phyloP scores from a whole-genome alignment of 2,329 filamentous ascomycete species.

The Dothiorella sarmentorum region DNA sequence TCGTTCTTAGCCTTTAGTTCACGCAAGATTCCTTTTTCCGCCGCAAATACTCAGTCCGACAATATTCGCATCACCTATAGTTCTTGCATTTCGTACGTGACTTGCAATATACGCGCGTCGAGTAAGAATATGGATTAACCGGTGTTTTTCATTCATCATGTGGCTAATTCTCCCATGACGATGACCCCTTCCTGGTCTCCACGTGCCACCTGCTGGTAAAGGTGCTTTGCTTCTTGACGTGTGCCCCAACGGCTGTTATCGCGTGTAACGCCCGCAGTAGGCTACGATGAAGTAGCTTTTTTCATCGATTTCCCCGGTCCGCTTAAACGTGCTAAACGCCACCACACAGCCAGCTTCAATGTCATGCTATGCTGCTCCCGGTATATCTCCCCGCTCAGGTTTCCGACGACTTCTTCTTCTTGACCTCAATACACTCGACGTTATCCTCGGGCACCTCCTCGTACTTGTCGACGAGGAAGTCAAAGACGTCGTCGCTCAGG shows the following conservation, averaged over 20 bases:
- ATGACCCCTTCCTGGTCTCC: background rate
- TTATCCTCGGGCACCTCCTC: conserved; percentile 91
- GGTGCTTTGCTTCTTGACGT: background rate
- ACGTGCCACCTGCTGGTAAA: background rate
- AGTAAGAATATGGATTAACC: background rate
- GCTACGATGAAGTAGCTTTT: background rate
- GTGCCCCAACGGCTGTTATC: background rate
- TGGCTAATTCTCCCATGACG: background rate
- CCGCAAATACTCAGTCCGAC: background rate
- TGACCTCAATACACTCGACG: conserved; percentile 51
- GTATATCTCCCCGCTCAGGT: background rate
- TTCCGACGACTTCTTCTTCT: conserved; percentile 18
- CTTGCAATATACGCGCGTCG: background rate
- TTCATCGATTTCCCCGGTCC: too few species aligned
- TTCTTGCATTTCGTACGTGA: background rate
- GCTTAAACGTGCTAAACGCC: background rate
- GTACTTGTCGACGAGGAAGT: conserved; percentile 86
- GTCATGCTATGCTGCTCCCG: background rate
- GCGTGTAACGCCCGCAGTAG: background rate
- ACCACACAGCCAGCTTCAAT: background rate
- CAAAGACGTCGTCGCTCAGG: conserved; percentile 88
- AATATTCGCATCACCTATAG: background rate
- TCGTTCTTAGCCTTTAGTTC: background rate
- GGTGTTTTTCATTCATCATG: background rate
- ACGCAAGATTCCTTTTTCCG: background rate